These are phyloP conservation scores for Guyanaporus albipodus DNA, from an alignment of 768 basidiomycete species.

Conservation along the genomic window DNA sequence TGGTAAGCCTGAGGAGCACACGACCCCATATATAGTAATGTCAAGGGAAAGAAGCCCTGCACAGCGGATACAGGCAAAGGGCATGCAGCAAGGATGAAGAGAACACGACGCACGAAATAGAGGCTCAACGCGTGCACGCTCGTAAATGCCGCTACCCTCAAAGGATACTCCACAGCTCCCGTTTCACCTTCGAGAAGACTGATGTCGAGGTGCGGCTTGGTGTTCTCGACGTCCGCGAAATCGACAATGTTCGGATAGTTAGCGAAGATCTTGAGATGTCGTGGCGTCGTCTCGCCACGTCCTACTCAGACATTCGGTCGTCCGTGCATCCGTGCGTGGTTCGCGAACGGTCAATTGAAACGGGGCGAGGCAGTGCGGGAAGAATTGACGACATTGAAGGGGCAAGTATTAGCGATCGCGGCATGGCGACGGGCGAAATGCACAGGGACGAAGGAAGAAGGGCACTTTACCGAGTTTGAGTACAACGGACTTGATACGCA, in stretches of 20 bases:
- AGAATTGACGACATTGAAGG: slow-evolving; percentile 3
- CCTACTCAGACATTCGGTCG: slow-evolving; percentile 38
- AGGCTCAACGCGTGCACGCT: slow-evolving; percentile 71
- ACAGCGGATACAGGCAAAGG: slow-evolving; percentile 11
- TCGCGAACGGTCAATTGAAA: slow-evolving; percentile 1
- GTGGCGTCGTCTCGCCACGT: slow-evolving; percentile 72
- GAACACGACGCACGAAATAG: slow-evolving; percentile 63
- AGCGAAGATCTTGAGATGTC: slow-evolving; percentile 69
- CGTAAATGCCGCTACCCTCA: slow-evolving; percentile 71
- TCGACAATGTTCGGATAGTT: slow-evolving; percentile 75
- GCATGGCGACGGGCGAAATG: slow-evolving; percentile 8
- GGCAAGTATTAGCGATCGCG: slow-evolving; percentile 8
- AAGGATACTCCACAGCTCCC: slow-evolving; percentile 68
- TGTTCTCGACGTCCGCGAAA: slow-evolving; percentile 66
- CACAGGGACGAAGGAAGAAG: slow-evolving; percentile 4
- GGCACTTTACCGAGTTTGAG: slow-evolving; percentile 64
- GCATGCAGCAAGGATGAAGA: slow-evolving; percentile 13
- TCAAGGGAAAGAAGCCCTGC: slow-evolving; percentile 10
- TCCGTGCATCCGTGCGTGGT: slow-evolving; percentile 3
- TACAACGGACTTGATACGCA: slow-evolving; percentile 68
- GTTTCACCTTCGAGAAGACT: slow-evolving; percentile 68
- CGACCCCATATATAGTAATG: slow-evolving; percentile 18
- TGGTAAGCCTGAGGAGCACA: slow-evolving; percentile 13
- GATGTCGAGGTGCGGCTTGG: slow-evolving; percentile 68
- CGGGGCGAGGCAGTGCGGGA: slow-evolving; percentile 5